Evolutionary conservation across 495 filamentous ascomycete species (phyloP).

Genomic region (Cercophora sp.): DNA sequence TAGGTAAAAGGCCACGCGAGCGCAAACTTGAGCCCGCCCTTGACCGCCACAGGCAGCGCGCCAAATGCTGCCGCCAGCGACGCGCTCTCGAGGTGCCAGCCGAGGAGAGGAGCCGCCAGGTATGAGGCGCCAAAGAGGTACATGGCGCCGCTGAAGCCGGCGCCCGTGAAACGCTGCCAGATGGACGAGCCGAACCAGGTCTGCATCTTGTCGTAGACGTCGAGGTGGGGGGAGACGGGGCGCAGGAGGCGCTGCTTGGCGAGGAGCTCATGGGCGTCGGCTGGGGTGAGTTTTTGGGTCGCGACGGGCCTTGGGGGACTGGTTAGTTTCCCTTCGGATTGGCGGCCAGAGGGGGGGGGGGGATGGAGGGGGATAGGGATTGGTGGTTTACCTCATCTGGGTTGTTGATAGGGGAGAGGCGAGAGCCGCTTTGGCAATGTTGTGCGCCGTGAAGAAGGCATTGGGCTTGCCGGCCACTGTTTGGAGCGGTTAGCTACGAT

Average conservation of each 20-base stretch:
- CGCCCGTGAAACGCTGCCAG: slow-evolving; percentile 79
- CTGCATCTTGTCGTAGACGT: slow-evolving; percentile 84
- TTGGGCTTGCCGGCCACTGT: slow-evolving; percentile 28
- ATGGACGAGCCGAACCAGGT: slow-evolving; percentile 69
- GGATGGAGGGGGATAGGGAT: neutral
- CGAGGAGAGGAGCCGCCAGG: slow-evolving; percentile 72
- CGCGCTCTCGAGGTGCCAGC: slow-evolving; percentile 80
- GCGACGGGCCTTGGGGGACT: slow-evolving; percentile 34
- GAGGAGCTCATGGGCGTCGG: slow-evolving; percentile 68
- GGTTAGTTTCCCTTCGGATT: neutral
- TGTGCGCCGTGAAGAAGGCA: slow-evolving; percentile 32
- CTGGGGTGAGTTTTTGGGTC: slow-evolving; percentile 54
- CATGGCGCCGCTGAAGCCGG: slow-evolving; percentile 63
- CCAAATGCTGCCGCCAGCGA: slow-evolving; percentile 75
- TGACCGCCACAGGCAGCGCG: slow-evolving; percentile 61
- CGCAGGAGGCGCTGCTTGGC: slow-evolving; percentile 77
- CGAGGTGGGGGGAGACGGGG: slow-evolving; percentile 82
- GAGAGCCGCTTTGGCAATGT: slow-evolving; percentile 23
- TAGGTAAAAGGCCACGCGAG: slow-evolving; percentile 81
- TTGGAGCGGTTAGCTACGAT: too few relatives aligned
- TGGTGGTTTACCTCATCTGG: slow-evolving; percentile 28
- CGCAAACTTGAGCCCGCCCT: slow-evolving; percentile 67
- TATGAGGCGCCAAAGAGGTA: slow-evolving; percentile 85
- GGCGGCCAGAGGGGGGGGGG: neutral
- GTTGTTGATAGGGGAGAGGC: slow-evolving; percentile 19